Base-by-base conservation (phyloP, 257 asterid genomes). In the Nicotiana tabacum region DNA sequence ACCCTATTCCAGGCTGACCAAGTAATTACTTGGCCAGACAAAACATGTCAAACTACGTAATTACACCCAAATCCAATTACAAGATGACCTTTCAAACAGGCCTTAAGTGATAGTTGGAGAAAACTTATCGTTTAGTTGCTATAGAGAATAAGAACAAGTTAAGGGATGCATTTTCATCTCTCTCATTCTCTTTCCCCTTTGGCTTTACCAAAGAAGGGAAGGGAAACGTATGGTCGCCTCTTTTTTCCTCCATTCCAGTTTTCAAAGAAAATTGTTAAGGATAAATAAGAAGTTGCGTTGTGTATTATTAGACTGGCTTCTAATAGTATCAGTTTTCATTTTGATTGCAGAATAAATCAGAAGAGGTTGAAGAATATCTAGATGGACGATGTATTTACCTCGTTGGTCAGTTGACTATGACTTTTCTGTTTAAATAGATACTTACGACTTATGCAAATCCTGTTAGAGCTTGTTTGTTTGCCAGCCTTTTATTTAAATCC, bases 361-460 rank as follows among this genome's bases (percentile, higher is more conserved):
- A 90, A 88, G 96, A 89, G 78, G 78, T 91, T 64, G 93, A 89
- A 88, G 89, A 94, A 78, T 85, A 85, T 87, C 88, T 94, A 74
- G 87, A 89, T 83, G 99, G 98, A 77, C 91, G 91, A 27, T 92
- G 97, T 83, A 80, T 95, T 83, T 95, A 86, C 87, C 97, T 95
- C 58, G 98, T 95, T 29, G 99, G 99, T 95, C 81, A 89, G 98
- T 92, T 76, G 77, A 64, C 55, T 78, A 27, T 64, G 67, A 27
- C 4, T 32, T 48, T 12, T 78, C 6, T 74, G 72, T 81, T 18
- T 27, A 27, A 48, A 27, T 51, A 51, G 64, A 15, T 76, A 46
- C n/a, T 4, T 69, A 11, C 12, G 78, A 12, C 35, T 70, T 35
- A 74, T 48, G 80, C 62, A 13, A 70, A 74, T 74, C 43, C 46